Conservation (phyloP, 441 rosid genomes). For the Populus hybrid region DNA sequence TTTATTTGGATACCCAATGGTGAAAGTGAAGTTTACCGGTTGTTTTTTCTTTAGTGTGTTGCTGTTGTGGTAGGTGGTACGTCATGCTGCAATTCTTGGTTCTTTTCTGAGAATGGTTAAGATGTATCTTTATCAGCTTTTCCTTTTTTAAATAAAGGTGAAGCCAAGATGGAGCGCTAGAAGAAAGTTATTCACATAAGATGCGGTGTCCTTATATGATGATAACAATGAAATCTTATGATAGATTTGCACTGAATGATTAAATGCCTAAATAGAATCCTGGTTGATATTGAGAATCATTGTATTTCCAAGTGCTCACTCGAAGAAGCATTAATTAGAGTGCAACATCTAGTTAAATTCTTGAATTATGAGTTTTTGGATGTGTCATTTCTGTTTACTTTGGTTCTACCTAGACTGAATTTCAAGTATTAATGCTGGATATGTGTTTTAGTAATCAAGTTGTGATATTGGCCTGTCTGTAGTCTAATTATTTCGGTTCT, state of each 20-base stretch:
- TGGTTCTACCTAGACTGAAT: slow-evolving; percentile 1
- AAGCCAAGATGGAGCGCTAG: slow-evolving; percentile 1
- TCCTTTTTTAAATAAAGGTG: not conserved
- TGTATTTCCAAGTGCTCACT: not conserved
- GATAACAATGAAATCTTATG: slow-evolving; percentile 20
- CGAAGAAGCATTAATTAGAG: slow-evolving; percentile 5
- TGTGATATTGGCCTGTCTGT: not conserved
- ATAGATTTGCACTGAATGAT: slow-evolving; percentile 14
- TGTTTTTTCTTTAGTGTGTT: slow-evolving; percentile 18
- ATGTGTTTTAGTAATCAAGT: not conserved
- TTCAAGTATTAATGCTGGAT: slow-evolving; percentile 2
- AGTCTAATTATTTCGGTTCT: not conserved
- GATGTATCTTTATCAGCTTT: slow-evolving; percentile 7
- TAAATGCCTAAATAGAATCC: not conserved
- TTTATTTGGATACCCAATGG: slow-evolving; percentile 20
- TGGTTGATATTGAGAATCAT: not conserved
- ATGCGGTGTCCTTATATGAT: slow-evolving; percentile 21
- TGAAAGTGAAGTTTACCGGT: slow-evolving; percentile 18
- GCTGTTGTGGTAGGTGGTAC: slow-evolving; percentile 27
- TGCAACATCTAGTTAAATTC: not conserved
- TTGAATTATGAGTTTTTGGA: slow-evolving; percentile 4
- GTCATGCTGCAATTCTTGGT: slow-evolving; percentile 31
- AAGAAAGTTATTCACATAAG: slow-evolving; percentile 16
- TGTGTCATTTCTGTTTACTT: slow-evolving; percentile 8
- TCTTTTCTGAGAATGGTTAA: slow-evolving; percentile 21